Percentiles rank a stretch among this genome's conserved stretches.
Conservation (phyloP, 225 moss, liverwort and hornwort genomes). For the Marchantia polymorpha region DNA sequence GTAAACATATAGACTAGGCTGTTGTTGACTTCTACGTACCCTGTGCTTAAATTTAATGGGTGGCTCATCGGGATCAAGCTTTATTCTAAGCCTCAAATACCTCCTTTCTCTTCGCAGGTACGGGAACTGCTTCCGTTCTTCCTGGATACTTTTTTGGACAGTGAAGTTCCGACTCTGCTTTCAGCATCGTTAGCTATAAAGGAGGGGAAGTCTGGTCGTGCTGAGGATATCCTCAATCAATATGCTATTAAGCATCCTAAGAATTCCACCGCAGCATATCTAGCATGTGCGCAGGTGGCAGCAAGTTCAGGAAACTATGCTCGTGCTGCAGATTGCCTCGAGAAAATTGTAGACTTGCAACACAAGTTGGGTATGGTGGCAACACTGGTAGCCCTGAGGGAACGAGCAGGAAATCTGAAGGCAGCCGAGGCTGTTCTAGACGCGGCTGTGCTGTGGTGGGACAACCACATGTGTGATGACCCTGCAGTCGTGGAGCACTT, state of each 20-base stretch:
- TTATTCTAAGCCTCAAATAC: no score
- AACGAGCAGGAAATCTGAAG: slow-evolving; percentile 71
- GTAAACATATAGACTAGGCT: background rate
- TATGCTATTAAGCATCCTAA: slow-evolving; percentile 65
- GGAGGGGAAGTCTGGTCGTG: slow-evolving; percentile 76
- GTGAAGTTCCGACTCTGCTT: slow-evolving; percentile 63
- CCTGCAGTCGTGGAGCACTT: slow-evolving; percentile 28
- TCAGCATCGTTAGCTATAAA: slow-evolving; percentile 68
- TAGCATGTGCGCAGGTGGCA: slow-evolving; percentile 82
- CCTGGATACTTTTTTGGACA: slow-evolving; percentile 64
- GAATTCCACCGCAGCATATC: slow-evolving; percentile 54
- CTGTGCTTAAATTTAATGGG: no score
- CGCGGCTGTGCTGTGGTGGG: slow-evolving; percentile 81
- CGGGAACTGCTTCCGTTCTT: slow-evolving; percentile 69
- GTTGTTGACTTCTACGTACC: background rate
- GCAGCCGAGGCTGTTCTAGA: slow-evolving; percentile 80
- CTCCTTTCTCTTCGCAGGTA: slow-evolving; percentile 39
- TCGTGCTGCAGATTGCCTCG: slow-evolving; percentile 78
- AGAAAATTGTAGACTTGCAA: slow-evolving; percentile 57
- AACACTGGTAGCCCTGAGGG: slow-evolving; percentile 79
- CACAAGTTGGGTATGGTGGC: slow-evolving; percentile 85
- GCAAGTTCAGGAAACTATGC: slow-evolving; percentile 65
- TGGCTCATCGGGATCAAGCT: no score
- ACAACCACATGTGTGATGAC: slow-evolving; percentile 77
- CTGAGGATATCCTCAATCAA: slow-evolving; percentile 70